Base-by-base conservation (phyloP, 2,329 filamentous ascomycete genomes). In the Leptographium galeiforme region DNA sequence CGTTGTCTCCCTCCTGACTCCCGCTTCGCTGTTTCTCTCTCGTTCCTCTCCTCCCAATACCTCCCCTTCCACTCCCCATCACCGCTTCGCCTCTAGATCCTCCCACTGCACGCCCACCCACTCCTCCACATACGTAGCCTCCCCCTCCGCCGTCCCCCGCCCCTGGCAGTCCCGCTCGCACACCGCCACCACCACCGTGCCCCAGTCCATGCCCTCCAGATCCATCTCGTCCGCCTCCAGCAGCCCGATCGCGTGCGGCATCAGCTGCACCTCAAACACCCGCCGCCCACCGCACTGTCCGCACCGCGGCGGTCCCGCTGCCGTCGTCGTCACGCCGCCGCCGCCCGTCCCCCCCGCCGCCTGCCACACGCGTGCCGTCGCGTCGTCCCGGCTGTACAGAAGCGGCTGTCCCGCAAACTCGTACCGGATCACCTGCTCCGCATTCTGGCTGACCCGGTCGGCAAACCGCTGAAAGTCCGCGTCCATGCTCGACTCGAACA, bases 91-190 rank as follows among this genome's bases (percentile, higher is more conserved):
- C 43, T 65, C 65, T 57, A 81, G 63, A 68, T 96, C 90, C 69
- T 98, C 93, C 93, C 91, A 98, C 68, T 98, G 93, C 58, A 97
- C 93, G 8, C 91, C 93, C n/a, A 79, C 82, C 91, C 93, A 98
- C 69, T 98, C 93, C 72, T 97, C 93, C 18, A 89, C 63, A 68
- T 94, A 97, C 1, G 84, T 87, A 0, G 82, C 78, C 62, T 82
- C 76, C 0, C 82, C 85, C 39, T 76, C 72, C 13, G 68, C 67
- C 8, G 81, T 75, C 0, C 78, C 77, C 7, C 67, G 67, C 16
- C 81, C 79, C 61, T 77, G 74, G 65, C 93, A 97, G 66, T 97
- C 88, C 63, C 70, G 79, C 59, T 77, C 80, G 66, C 93, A 98
- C 8, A 94, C 89, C 0, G 82, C 89, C 40, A 97, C 73, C 55